Evolutionary conservation across 192 early-diverging fungal genomes (phyloP), one percentile per base, ranked within the genome.

Genomic region (Coemansia sp.): DNA sequence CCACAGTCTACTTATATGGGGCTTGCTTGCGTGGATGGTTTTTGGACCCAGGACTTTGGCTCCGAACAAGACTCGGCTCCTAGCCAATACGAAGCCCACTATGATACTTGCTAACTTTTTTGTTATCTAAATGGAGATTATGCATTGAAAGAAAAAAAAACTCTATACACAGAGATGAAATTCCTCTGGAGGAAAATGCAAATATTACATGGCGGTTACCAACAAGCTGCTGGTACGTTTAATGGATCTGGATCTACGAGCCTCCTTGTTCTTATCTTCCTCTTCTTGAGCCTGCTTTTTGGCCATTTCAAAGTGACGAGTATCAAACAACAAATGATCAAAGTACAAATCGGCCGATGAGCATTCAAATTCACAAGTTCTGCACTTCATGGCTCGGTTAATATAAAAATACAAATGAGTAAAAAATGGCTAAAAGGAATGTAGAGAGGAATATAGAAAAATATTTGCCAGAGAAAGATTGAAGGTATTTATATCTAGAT

Each of bases 11-110:
- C 18, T 11, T 68, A 46, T 49, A 71, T 81, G 76, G 80, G 80
- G 6, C 15, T 78, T 36, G 61, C 77, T 18, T 55, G 63, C 12
- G 62, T 67, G 14, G 53, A 81, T 19, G 72, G 72, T 6, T 75
- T 62, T 50, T 81, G 80, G 80, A 81, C 80, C 42, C 80, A 81
- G 65, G 80, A 75, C 33, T 80, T 80, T 57, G 77, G 65, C 37
- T 69, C 66, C 13, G 39, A 20, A 6, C 9, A 42, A 2, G 72
- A 68, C 40, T 19, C 28, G 6, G 28, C 19, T 15, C 21, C 47
- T 10, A 14, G 26, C 6, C 44, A 35, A 5, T 47, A 58, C 15
- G 38, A 54, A 23, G 59, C 68, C 31, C 45, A 59, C 43, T 62
- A 72, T 30, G 62, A 57, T 35, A 38, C 55, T 10, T 55, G 15